phyloP scores from a whole-genome alignment of 495 filamentous ascomycete species.

The Talaromyces proteolyticus region DNA sequence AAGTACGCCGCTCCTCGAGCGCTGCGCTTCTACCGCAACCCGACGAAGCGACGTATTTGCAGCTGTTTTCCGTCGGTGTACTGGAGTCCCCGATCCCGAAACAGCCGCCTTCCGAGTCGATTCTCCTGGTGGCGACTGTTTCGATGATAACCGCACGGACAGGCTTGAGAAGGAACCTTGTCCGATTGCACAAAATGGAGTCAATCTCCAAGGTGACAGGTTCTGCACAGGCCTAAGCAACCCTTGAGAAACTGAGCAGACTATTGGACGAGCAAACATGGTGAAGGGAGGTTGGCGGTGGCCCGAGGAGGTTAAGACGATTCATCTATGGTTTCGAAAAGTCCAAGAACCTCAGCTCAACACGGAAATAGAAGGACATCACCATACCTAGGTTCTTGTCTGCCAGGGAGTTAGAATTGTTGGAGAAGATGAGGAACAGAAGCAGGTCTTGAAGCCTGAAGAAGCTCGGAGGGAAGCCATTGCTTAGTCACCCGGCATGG shows the following conservation, averaged over 20 bases:
- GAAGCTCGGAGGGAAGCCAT: neutral
- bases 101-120: conserved; percentile 11
- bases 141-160: no score
- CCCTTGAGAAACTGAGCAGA: neutral
- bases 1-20: conserved; percentile 43
- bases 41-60: conserved; percentile 49
- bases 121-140: neutral
- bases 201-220: neutral
- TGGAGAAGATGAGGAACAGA: no score
- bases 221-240: no score
- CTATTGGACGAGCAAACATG: neutral
- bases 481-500: no score
- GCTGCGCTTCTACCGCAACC: conserved; percentile 56
- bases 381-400: no score
- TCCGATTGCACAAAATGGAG: neutral
- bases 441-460: no score
- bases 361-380: no score
- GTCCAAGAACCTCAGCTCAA: no score
- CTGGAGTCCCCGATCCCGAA: conserved; percentile 21
- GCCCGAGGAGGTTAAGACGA: no score
- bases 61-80: conserved; percentile 43
- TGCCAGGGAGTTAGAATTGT: no score
- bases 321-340: no score
- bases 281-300: no score
- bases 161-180: neutral